Percentiles rank a stretch among this genome's conserved stretches.
These are phyloP conservation scores for Limnomonas spitsbergensis DNA, from an alignment of 139 green algal species.

Conservation along the genomic window DNA sequence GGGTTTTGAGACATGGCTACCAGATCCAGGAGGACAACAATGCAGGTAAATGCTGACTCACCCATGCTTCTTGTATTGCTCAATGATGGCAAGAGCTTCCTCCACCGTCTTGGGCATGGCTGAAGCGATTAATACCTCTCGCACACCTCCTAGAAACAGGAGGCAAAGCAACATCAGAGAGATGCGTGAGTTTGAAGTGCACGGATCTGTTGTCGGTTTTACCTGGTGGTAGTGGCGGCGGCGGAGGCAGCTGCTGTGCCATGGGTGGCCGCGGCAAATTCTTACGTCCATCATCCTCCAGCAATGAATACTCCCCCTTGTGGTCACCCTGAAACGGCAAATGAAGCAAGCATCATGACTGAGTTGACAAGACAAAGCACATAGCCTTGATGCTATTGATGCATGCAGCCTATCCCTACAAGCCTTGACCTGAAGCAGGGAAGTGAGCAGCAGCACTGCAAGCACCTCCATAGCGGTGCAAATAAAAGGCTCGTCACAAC, in stretches of 20 bases:
- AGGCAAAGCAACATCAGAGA: no score
- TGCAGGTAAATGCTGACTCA: no score
- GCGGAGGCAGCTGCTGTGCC: not conserved
- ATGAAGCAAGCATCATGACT: no score
- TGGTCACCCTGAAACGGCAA: constrained; percentile 6
- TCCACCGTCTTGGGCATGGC: constrained; percentile 4
- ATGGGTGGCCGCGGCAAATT: not conserved
- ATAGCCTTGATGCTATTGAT: no score
- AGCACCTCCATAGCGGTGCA: no score
- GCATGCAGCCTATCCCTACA: no score
- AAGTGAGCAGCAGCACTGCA: constrained; percentile 4
- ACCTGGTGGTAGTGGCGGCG: not conserved
- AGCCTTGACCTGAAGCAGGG: no score
- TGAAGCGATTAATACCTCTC: no score
- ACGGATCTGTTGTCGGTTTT: no score
- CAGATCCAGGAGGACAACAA: not conserved
- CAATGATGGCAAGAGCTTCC: constrained; percentile 18
- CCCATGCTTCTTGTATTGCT: constrained; percentile 16
- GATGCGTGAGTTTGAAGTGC: no score
- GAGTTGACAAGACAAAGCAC: no score
- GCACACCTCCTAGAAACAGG: constrained; percentile 15
- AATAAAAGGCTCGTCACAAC: no score
- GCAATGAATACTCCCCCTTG: constrained; percentile 1
- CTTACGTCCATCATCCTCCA: not conserved
- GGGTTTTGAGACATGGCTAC: not conserved